Conservation (phyloP, 768 basidiomycete genomes). For the Tulasnella sp. region DNA sequence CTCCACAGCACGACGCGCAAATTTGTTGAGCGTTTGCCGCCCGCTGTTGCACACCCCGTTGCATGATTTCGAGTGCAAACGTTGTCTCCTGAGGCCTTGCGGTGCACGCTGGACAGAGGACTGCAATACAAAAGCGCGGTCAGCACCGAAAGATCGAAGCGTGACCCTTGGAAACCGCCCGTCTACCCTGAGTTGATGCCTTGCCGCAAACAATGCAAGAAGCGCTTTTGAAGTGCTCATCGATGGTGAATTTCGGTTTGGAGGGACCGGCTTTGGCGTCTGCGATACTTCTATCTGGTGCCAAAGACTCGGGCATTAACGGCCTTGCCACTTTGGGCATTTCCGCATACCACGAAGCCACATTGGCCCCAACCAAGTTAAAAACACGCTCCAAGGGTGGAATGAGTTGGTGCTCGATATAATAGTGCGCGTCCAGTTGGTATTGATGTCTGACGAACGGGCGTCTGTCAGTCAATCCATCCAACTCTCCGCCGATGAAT, state of each 20-base stretch:
- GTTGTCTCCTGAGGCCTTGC: constrained; percentile 46
- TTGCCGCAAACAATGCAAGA: constrained; percentile 64
- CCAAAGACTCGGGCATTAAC: constrained; percentile 21
- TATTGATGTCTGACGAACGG: constrained; percentile 47
- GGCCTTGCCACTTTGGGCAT: constrained; percentile 61
- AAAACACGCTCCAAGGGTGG: constrained; percentile 87
- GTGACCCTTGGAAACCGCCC: constrained; percentile 9
- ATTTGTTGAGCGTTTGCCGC: constrained; percentile 53
- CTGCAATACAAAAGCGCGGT: not conserved
- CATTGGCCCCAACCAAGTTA: constrained; percentile 83
- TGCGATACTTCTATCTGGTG: constrained; percentile 31
- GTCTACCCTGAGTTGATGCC: constrained; percentile 46
- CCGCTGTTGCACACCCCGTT: constrained; percentile 48
- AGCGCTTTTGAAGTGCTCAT: constrained; percentile 63
- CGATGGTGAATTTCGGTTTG: constrained; percentile 44
- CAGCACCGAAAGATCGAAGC: not conserved
- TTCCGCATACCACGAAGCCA: constrained; percentile 75
- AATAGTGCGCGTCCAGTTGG: constrained; percentile 74
- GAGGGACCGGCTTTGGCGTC: constrained; percentile 28
- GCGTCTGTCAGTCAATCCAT: not conserved
- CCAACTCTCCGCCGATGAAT: not conserved
- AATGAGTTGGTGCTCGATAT: constrained; percentile 79
- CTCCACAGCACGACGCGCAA: constrained; percentile 62
- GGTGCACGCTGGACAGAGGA: constrained; percentile 56
- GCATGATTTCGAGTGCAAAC: constrained; percentile 47